These are phyloP conservation scores for Primulina eburnea DNA, from an alignment of 257 asterid species.

Conservation along the genomic window DNA sequence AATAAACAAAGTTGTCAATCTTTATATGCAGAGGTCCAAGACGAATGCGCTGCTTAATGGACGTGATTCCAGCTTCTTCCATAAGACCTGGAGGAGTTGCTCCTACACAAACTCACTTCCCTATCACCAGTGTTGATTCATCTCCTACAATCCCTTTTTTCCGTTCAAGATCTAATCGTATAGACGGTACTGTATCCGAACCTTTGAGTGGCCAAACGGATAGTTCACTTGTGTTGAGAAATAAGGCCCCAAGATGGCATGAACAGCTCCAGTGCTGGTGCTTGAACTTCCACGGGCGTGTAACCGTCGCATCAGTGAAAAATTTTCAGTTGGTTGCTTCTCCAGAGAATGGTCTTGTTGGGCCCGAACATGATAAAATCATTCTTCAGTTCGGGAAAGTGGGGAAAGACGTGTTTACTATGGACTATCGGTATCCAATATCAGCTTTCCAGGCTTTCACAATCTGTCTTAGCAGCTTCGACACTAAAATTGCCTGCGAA, in stretches of 20 bases:
- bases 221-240: constrained; percentile 57
- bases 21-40: constrained; percentile 76
- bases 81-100: constrained; percentile 71
- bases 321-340: constrained; percentile 93
- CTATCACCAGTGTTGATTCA: constrained; percentile 37
- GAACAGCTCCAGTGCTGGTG: constrained; percentile 99
- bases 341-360: constrained; percentile 52
- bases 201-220: constrained; percentile 34
- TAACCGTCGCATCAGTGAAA: constrained; percentile 87
- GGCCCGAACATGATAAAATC: constrained; percentile 71
- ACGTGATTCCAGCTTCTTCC: constrained; percentile 64
- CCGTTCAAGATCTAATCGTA: constrained; percentile 45
- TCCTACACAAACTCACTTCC: constrained; percentile 57
- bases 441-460: constrained; percentile 89
- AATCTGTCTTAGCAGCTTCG: constrained; percentile 80
- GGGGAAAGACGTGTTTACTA: constrained; percentile 84
- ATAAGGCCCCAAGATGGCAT: constrained; percentile 93
- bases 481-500: constrained; percentile 87
- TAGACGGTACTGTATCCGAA: constrained; percentile 42
- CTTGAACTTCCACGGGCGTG: constrained; percentile 88
- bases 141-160: constrained; percentile 49
- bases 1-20: neutral
- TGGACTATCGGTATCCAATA: constrained; percentile 81
- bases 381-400: constrained; percentile 95
- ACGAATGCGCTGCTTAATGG: constrained; percentile 75